Base-by-base conservation (phyloP, 164 flowering plant species). In the Cinnamomum micranthum region DNA sequence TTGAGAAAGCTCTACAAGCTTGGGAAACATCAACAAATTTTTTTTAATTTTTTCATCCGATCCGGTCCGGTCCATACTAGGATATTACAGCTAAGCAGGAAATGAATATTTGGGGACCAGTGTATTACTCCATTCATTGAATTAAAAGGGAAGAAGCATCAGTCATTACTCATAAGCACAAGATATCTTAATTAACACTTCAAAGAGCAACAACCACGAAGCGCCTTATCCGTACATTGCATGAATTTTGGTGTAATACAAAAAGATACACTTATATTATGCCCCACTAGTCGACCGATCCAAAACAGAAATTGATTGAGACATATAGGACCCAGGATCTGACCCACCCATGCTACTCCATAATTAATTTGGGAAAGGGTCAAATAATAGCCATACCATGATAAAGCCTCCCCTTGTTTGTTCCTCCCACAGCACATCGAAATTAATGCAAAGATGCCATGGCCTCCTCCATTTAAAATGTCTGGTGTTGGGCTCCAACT, bases 61-160 rank as follows among this genome's bases (percentile, higher is more conserved):
- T 35, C 47, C 19, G 81, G 90, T 84, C 82, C 68, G 70, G 76
- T 73, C 65, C 66, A 60, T 24, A 14, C 0, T n/a, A 17, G 63
- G 71, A 71, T 77, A 78, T 52, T 31, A 74, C 81, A 78, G 81
- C 75, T 78, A 75, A 9, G 47, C 47, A 41, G 70, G 51, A 55
- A 63, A 71, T 67, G 77, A 78, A 74, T 78, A 74, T 74, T 55
- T 79, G 12, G 81, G 82, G 73, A 77, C 22, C 59, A 3, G 64
- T 71, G 35, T 22, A 41, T 15, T 69, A 47, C 6, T 22, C 55
- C n/a, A n/a, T 69, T 1, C 14, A 47, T 69, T 20, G 20, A 69
- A 69, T 69, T 68, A 69, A 41, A 1, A 27, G 7, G 55, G 24
- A 4, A 47, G 50, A 50, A n/a, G 50, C 24, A n/a, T 23, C 52